phyloP scores from a whole-genome alignment of 179 eudicot genomes.

The Pouteria campechiana region DNA sequence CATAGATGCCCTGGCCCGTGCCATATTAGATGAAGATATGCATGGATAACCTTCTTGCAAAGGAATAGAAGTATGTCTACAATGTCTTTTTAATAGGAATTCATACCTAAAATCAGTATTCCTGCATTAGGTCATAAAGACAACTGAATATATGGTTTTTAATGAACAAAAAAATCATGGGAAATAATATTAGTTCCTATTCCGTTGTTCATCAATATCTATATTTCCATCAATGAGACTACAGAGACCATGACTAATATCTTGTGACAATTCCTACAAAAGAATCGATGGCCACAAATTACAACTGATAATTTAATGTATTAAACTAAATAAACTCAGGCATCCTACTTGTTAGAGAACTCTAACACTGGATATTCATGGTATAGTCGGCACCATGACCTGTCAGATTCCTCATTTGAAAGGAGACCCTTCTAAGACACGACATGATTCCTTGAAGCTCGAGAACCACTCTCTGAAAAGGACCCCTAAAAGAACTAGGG shows the following conservation, averaged over 20 bases:
- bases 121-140: constrained; percentile 11
- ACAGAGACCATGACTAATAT: constrained; percentile 80
- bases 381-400: too few species aligned
- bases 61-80: constrained; percentile 25
- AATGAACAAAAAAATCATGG: constrained; percentile 1
- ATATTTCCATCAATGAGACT: constrained; percentile 57
- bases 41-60: constrained; percentile 22
- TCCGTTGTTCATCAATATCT: constrained; percentile 22
- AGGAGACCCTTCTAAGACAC: too few species aligned
- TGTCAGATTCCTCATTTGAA: too few species aligned
- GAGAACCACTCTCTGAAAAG: too few species aligned
- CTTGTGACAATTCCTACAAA: constrained; percentile 67
- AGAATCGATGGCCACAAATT: constrained; percentile 4
- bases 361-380: too few species aligned
- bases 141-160: not conserved
- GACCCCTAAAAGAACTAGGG: too few species aligned
- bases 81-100: constrained; percentile 23
- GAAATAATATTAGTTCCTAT: constrained; percentile 21
- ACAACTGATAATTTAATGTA: not conserved
- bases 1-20: constrained; percentile 24
- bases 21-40: constrained; percentile 25
- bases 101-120: constrained; percentile 23
- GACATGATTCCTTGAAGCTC: too few species aligned
- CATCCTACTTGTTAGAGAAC: too few species aligned
- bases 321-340: too few species aligned